Evolutionary conservation across 345 rosid species (phyloP).

Genomic region (Aquilaria sinensis): DNA sequence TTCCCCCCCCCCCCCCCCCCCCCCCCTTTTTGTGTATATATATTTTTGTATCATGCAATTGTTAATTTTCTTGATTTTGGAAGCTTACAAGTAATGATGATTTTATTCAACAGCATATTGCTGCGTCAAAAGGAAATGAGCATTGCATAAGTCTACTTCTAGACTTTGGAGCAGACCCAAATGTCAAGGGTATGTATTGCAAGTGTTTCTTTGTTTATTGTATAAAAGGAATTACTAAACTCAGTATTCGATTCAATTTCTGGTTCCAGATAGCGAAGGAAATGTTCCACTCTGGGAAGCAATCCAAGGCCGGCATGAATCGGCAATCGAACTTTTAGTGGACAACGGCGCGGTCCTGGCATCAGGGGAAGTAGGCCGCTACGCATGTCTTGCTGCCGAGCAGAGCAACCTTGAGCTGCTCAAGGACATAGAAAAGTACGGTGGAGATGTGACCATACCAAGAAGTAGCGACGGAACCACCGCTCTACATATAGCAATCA

Average conservation of each 20-base stretch:
- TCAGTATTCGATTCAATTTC: background rate
- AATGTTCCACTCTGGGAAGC: slow-evolving; percentile 90
- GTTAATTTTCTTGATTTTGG: too few species aligned
- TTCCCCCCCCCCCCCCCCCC: background rate
- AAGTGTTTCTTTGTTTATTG: background rate
- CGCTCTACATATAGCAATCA: slow-evolving; percentile 67
- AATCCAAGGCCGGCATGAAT: slow-evolving; percentile 46
- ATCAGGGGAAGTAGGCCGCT: slow-evolving; percentile 49
- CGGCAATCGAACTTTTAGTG: slow-evolving; percentile 36
- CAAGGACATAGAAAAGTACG: slow-evolving; percentile 37
- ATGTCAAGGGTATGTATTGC: slow-evolving; percentile 45
- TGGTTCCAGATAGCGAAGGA: slow-evolving; percentile 67
- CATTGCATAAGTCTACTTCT: slow-evolving; percentile 62
- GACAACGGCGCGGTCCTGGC: slow-evolving; percentile 60
- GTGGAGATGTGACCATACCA: slow-evolving; percentile 56
- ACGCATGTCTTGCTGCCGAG: slow-evolving; percentile 47
- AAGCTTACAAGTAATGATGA: background rate
- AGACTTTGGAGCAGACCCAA: slow-evolving; percentile 74
- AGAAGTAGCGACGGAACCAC: slow-evolving; percentile 36
- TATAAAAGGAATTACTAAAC: background rate
- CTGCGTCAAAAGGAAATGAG: slow-evolving; percentile 65
- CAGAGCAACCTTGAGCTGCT: slow-evolving; percentile 53
- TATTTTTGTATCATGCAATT: background rate
- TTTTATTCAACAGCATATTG: slow-evolving; percentile 58
- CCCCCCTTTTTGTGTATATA: background rate